Evolutionary conservation across 1,284 basidiomycete genomes (phyloP), one percentile per base, ranked within the genome.

Genomic region (Ceratobasidium papillatum): DNA sequence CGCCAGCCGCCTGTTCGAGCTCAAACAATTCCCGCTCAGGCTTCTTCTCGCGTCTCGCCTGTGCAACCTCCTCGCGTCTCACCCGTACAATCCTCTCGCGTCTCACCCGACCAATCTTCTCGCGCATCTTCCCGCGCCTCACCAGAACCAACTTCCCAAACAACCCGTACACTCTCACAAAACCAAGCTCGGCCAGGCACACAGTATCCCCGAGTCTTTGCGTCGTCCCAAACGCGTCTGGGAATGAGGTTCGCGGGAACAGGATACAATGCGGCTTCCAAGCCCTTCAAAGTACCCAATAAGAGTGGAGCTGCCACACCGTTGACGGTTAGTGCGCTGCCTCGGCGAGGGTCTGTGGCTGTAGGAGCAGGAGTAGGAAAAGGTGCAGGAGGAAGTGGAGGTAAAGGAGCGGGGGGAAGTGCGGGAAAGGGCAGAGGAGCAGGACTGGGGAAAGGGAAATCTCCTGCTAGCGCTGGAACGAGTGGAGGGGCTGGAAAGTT

Each of bases 201-300:
- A 19, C 62, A 64, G 22, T 25, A 43, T 56, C 65, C 30, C 41
- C 65, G 65, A 36, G 49, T 34, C 11, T 68, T 59, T 30, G 19
- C 52, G 8, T 71, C 66, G 1, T 71, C 66, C n/a, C 66, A 71
- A 34, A 47, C 66, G 3, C 52, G 66, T n/a, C 66, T 71, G 12
- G 66, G 66, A 9, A n/a, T 71, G 14, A 41, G 66, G 9, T 38
- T 52, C 4, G 4, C 59, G 22, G 66, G 66, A 1, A 71, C 14
- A 25, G 66, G 66, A 27, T 71, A 71, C 22, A 25, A 52, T 7
- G 25, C 34, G 7, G 34, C 27, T 3, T 58, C 34, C 34, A 43
- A 41, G 41, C 66, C 66, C 1, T 71, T 71, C 41, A 22, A 32
- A 17, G 54, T 71, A 11, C 66, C 66, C 14, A 71, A 54, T 32